Evolutionary conservation across 2,329 filamentous ascomycete species (phyloP), one percentile per base, ranked within the genome.

Genomic region (Colletotrichum limetticola): DNA sequence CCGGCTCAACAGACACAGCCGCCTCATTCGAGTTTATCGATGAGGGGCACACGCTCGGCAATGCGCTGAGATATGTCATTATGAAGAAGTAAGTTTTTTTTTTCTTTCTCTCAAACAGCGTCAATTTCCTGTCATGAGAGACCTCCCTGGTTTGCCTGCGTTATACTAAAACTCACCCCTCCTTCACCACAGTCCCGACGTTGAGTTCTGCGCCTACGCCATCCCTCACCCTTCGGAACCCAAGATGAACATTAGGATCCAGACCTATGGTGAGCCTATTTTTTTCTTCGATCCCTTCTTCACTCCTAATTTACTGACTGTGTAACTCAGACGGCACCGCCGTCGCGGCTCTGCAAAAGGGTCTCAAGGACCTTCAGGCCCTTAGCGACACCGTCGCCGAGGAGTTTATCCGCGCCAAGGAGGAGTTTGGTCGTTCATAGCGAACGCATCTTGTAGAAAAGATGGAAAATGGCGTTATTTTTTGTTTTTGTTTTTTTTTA

Each of bases 141-240:
- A 16, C 12, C 35, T 35, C 35, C 42, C 42, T n/a, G 19, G 42
- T 4, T 7, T 46, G 19, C 3, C 42, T 16, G 19, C 19, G 16
- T n/a, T 46, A 6, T 30, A 14, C 37, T 19, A 32, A 49, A 12
- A 4, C 5, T n/a, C 9, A 52, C 46, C 46, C 28, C 77, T 75
- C 65, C 46, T 32, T 28, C 30, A 55, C 12, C 66, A 66, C 76
- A 98, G 96, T 82, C 96, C 97, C 35, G 91, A 97, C 75, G 97
- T 99, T 73, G 97, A 99, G 82, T 98, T 99, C 85, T 98, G 97
- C 84, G 97, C 96, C 74, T 99, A 99, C 83, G 94, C 96, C 8
- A 98, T 99, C 74, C 97, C 97, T 35, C 97, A 99, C 84, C 97
- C 97, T 63, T 97, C 95, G 52, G 97, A 99, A 84, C 87, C 92